A percentile compares a stretch with the other conserved stretches of the same genome.
phyloP scores from a whole-genome alignment of 2,329 filamentous ascomycete genomes.

The Ascosphaera acerosa region DNA sequence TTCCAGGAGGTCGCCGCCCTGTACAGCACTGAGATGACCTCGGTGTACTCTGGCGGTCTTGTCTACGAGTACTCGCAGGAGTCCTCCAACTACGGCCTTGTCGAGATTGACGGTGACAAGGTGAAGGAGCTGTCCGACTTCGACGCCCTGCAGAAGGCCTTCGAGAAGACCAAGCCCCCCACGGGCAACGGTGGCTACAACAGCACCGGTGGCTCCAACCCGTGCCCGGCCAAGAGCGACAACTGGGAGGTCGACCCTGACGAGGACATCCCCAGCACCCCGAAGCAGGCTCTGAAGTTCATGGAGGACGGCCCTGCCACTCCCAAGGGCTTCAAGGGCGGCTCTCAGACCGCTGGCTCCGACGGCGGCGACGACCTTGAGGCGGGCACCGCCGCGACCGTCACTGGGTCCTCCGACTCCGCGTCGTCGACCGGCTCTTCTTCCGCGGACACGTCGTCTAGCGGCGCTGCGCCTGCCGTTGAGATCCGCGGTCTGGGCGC shows the following conservation, averaged over 20 bases:
- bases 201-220: slow-evolving; percentile 24
- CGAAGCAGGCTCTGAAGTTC: slow-evolving; percentile 28
- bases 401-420: slow-evolving; percentile 13
- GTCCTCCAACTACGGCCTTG: slow-evolving; percentile 54
- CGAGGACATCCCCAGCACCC: slow-evolving; percentile 29
- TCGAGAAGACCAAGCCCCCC: slow-evolving; percentile 25
- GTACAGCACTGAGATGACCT: slow-evolving; percentile 56
- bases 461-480: too few species aligned
- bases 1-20: slow-evolving; percentile 72
- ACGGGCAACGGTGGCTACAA: slow-evolving; percentile 34
- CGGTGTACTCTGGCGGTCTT: slow-evolving; percentile 82
- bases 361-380: slow-evolving; percentile 9
- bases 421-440: too few species aligned
- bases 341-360: slow-evolving; percentile 30
- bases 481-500: too few species aligned
- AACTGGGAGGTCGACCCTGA: slow-evolving; percentile 32
- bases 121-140: slow-evolving; percentile 52
- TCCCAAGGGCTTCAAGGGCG: slow-evolving; percentile 30
- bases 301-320: slow-evolving; percentile 32
- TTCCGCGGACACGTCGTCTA: too few species aligned
- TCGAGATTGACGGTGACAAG: slow-evolving; percentile 36
- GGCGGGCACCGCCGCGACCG: slow-evolving; percentile 7
- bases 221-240: slow-evolving; percentile 27
- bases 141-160: slow-evolving; percentile 37
- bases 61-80: slow-evolving; percentile 99